Conservation (phyloP, 306 rosid genomes). For the Myrica gale region DNA sequence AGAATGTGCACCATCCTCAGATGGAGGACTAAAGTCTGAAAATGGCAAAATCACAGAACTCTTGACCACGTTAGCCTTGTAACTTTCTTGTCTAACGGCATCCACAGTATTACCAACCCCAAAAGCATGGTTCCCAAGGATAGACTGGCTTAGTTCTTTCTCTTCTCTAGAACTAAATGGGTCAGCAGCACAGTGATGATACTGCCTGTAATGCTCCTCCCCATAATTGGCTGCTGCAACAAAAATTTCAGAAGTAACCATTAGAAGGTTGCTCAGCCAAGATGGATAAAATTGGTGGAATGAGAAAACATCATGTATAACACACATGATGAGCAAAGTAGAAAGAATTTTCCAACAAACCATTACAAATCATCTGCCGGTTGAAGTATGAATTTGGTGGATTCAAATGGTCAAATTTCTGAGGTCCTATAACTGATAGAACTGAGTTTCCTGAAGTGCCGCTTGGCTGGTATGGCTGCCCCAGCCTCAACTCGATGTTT, state of each 20-base stretch:
- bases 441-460: constrained; percentile 37
- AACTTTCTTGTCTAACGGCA: constrained; percentile 34
- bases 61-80: constrained; percentile 26
- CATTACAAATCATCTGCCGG: constrained; percentile 40
- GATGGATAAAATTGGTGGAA: constrained; percentile 16
- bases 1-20: constrained; percentile 6
- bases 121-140: constrained; percentile 33
- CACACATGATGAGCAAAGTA: constrained; percentile 24
- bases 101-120: constrained; percentile 30
- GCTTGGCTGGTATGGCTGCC: constrained; percentile 49
- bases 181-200: constrained; percentile 26
- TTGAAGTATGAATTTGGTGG: constrained; percentile 39
- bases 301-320: not conserved
- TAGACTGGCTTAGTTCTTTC: constrained; percentile 37
- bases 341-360: constrained; percentile 42
- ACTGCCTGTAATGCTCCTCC: constrained; percentile 36
- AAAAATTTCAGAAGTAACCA: constrained; percentile 21
- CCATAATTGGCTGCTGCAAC: constrained; percentile 35
- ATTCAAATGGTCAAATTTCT: constrained; percentile 33
- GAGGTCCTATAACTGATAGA: constrained; percentile 40
- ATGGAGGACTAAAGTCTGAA: constrained; percentile 28
- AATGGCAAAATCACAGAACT: constrained; percentile 34
- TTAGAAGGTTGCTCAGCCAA: constrained; percentile 27
- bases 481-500: constrained; percentile 59
- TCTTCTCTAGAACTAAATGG: constrained; percentile 26